phyloP scores from a whole-genome alignment of 106 monocot species.

The Allium cepa region DNA sequence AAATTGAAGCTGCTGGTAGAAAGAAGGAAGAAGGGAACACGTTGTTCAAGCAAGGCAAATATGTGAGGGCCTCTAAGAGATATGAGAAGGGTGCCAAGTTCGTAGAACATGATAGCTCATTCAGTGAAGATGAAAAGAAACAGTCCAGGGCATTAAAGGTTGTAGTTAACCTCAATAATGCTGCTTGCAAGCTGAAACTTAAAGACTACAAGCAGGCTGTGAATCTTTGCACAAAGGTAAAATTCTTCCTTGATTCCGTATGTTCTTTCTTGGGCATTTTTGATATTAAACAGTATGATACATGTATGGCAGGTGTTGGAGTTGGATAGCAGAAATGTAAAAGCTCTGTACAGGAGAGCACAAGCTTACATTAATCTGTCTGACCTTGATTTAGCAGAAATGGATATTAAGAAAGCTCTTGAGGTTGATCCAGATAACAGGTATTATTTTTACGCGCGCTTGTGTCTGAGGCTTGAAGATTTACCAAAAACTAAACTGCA shows the following conservation, averaged over 20 bases:
- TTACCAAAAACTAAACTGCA: not conserved
- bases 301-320: slow-evolving; percentile 49
- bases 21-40: slow-evolving; percentile 83
- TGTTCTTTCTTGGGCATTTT: not conserved
- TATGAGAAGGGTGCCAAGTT: slow-evolving; percentile 72
- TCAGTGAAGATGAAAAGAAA: slow-evolving; percentile 73
- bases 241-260: not conserved
- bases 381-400: slow-evolving; percentile 81
- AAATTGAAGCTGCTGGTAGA: slow-evolving; percentile 71
- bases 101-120: slow-evolving; percentile 65
- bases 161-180: slow-evolving; percentile 60
- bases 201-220: slow-evolving; percentile 69
- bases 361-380: slow-evolving; percentile 73
- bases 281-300: not conserved
- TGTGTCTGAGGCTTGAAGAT: not conserved
- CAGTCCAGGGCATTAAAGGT: slow-evolving; percentile 56
- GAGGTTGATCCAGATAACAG: slow-evolving; percentile 82
- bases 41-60: slow-evolving; percentile 69
- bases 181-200: slow-evolving; percentile 75
- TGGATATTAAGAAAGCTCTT: slow-evolving; percentile 78
- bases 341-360: slow-evolving; percentile 73
- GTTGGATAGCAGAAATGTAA: slow-evolving; percentile 69
- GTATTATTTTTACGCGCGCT: slow-evolving; percentile 1
- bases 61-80: slow-evolving; percentile 58
- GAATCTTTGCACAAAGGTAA: slow-evolving; percentile 72